phyloP scores from a whole-genome alignment of 2,329 filamentous ascomycete genomes.

The Zelopaecilomyces penicillatus region DNA sequence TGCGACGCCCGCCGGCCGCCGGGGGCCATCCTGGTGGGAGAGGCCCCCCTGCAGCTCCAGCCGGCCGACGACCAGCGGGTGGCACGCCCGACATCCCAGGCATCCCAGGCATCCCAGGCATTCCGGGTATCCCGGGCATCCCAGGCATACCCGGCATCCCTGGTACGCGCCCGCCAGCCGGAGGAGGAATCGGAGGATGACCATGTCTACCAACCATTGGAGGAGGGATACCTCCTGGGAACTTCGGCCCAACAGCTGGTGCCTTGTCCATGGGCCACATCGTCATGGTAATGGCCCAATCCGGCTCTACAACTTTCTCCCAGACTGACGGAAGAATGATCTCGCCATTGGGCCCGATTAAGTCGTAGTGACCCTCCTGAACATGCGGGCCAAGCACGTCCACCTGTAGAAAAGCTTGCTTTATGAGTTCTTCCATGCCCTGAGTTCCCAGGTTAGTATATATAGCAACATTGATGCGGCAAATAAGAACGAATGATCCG shows the following conservation, averaged over 20 bases:
- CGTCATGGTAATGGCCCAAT: slow-evolving; percentile 47
- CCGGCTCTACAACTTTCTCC: slow-evolving; percentile 73
- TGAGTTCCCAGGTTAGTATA: slow-evolving; percentile 24
- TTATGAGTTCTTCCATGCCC: slow-evolving; percentile 82
- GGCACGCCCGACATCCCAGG: slow-evolving; percentile 1
- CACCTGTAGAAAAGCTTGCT: slow-evolving; percentile 73
- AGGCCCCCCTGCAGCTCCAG: slow-evolving; percentile 2
- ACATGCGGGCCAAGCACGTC: slow-evolving; percentile 70
- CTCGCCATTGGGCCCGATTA: slow-evolving; percentile 70
- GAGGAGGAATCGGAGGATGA: not conserved
- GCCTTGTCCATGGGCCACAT: slow-evolving; percentile 51
- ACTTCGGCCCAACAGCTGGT: slow-evolving; percentile 18
- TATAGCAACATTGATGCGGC: not conserved
- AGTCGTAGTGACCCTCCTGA: slow-evolving; percentile 69
- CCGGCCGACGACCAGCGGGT: slow-evolving; percentile 3
- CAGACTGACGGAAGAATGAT: slow-evolving; percentile 73
- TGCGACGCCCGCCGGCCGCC: not conserved
- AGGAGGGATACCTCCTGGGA: slow-evolving; percentile 12
- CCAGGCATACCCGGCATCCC: slow-evolving; percentile 3
- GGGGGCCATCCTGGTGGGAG: slow-evolving; percentile 12
- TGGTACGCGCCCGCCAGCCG: slow-evolving; percentile 2
- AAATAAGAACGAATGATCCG: not conserved
- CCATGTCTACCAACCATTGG: not conserved
- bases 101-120: not conserved
- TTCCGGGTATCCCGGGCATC: slow-evolving; percentile 2